Conservation (phyloP, 164 flowering plant species). For the Taxillus chinensis region DNA sequence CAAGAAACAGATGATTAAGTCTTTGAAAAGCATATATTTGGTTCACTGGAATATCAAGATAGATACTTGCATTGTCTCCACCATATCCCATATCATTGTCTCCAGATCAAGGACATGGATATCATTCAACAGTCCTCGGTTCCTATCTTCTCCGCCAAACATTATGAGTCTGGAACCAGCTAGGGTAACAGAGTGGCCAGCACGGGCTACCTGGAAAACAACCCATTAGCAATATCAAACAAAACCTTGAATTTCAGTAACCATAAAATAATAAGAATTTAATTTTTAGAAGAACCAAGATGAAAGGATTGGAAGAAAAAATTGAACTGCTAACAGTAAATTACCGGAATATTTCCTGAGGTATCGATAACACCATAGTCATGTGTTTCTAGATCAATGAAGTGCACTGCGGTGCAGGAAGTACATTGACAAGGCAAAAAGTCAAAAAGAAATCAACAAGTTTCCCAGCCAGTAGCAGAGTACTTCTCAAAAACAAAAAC, state of each 20-base stretch:
- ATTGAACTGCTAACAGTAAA: neutral
- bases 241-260: neutral
- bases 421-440: slow-evolving; percentile 10
- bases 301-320: neutral
- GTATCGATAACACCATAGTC: slow-evolving; percentile 50
- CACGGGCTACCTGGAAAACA: slow-evolving; percentile 67
- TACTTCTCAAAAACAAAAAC: neutral
- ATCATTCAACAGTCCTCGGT: slow-evolving; percentile 62
- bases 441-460: slow-evolving; percentile 1
- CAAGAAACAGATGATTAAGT: slow-evolving; percentile 19
- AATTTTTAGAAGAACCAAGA: neutral
- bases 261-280: neutral
- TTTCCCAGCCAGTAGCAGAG: neutral
- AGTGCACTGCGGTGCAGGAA: slow-evolving; percentile 55
- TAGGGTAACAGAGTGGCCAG: slow-evolving; percentile 72
- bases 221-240: slow-evolving; percentile 1
- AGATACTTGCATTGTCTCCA: slow-evolving; percentile 45
- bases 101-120: slow-evolving; percentile 71
- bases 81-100: slow-evolving; percentile 62
- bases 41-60: neutral
- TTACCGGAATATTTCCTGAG: slow-evolving; percentile 77
- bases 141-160: slow-evolving; percentile 86
- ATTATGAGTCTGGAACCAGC: slow-evolving; percentile 67
- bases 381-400: slow-evolving; percentile 58
- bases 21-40: slow-evolving; percentile 6